A percentile compares a stretch with the other conserved stretches of the same genome.
Evolutionary conservation across 257 asterid genomes (phyloP).

Genomic region (Echium plantagineum): DNA sequence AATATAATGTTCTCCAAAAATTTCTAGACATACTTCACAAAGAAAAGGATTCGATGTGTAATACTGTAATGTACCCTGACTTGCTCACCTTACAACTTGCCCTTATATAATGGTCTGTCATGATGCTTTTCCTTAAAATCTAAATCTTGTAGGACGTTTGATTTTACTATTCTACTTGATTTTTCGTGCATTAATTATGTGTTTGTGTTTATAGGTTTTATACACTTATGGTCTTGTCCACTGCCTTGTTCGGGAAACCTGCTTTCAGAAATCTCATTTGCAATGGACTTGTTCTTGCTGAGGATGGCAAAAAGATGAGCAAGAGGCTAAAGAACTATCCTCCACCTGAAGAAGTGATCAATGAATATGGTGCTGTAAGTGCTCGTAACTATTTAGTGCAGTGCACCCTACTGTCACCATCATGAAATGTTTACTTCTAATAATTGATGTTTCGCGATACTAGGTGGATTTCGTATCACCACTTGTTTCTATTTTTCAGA

Average conservation of each 20-base stretch:
- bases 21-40: not conserved
- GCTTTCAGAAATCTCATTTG: constrained; percentile 96
- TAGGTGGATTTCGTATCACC: not conserved
- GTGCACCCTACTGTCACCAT: not conserved
- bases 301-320: constrained; percentile 98
- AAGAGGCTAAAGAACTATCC: constrained; percentile 92
- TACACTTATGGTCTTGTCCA: constrained; percentile 94
- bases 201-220: constrained; percentile 39
- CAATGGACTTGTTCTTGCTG: constrained; percentile 96
- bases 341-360: constrained; percentile 80
- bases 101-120: not conserved
- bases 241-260: constrained; percentile 92
- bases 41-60: not conserved
- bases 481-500: not conserved
- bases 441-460: not conserved
- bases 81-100: not conserved
- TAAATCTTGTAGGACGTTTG: not conserved
- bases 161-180: not conserved
- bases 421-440: not conserved
- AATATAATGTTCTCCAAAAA: not conserved
- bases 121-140: not conserved
- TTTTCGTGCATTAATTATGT: not conserved
- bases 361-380: constrained; percentile 88
- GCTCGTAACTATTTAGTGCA: not conserved
- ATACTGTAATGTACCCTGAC: not conserved